These are phyloP conservation scores for Thalassiosira hispida DNA, from an alignment of 352 stramenopile species.

Conservation along the genomic window DNA sequence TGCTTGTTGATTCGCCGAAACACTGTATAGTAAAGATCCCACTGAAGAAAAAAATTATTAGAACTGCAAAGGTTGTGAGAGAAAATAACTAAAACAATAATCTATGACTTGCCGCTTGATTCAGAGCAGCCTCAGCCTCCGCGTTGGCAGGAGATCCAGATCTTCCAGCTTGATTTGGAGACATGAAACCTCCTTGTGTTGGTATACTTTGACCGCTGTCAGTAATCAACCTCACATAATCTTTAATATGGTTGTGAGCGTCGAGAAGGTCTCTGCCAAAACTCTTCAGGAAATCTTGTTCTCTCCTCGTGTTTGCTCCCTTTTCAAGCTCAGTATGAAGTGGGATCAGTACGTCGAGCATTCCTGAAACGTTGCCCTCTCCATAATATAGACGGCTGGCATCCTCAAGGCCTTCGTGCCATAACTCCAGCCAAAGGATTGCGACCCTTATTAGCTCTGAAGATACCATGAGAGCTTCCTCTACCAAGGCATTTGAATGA, in stretches of 20 bases:
- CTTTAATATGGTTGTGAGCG: constrained; percentile 82
- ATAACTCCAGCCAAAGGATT: constrained; percentile 99
- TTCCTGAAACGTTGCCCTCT: constrained; percentile 95
- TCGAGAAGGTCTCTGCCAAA: constrained; percentile 93
- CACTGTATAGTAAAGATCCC: constrained; percentile 98
- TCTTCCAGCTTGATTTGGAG: constrained; percentile 45
- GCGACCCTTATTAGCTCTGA: constrained; percentile 97
- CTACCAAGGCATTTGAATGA: constrained; percentile 93
- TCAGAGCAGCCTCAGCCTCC: constrained; percentile 86
- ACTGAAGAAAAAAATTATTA: too few relatives aligned
- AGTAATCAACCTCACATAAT: constrained; percentile 79
- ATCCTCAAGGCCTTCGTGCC: constrained; percentile 97
- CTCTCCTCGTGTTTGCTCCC: constrained; percentile 66
- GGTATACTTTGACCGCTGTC: constrained; percentile 75
- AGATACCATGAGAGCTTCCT: constrained; percentile 97
- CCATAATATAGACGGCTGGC: constrained; percentile 96
- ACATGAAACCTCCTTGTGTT: constrained; percentile 65
- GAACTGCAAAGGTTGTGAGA: too few relatives aligned
- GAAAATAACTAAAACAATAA: too few relatives aligned
- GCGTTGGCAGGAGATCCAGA: constrained; percentile 55
- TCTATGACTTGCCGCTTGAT: constrained; percentile 85
- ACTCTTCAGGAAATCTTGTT: constrained; percentile 79
- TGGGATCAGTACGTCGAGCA: constrained; percentile 92
- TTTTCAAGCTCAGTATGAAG: constrained; percentile 93
- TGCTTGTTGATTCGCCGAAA: constrained; percentile 93